Evolutionary conservation across 768 basidiomycete species (phyloP), one percentile per base, ranked within the genome.

Genomic region (Pisolithus albus): DNA sequence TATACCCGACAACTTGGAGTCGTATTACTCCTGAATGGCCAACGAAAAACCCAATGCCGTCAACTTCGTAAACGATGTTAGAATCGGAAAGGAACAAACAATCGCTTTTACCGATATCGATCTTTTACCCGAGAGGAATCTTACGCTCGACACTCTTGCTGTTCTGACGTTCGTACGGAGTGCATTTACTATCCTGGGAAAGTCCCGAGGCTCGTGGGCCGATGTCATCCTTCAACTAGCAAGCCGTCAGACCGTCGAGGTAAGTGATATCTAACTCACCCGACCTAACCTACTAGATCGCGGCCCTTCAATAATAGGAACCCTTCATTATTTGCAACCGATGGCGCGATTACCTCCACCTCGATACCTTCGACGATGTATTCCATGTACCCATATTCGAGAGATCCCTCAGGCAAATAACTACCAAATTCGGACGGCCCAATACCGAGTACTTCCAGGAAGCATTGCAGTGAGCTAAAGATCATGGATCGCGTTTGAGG

Each of bases 161-260:
- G 77, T 78, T 1, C 63, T 85, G 43, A 84, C 85, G 57, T 83
- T 80, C 47, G 75, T 74, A 4, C 71, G 81, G 45, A 56, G 78
- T 10, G 68, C 75, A 19, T 73, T 83, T 21, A 40, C 47, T 13
- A 46, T 46, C 16, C 54, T 51, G 19, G n/a, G 16, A n/a, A 47
- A 28, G 2, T 44, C 45, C 16, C 39, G 56, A 44, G 30, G 18
- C 2, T n/a, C 40, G 43, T 58, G 11, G 43, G n/a, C 55, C 19
- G 50, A 53, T 40, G 43, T 54, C n/a, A 26, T 65, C 8, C 15
- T 30, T 4, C 47, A 15, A 19, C 43, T 66, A 8, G 53, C 39
- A 40, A 51, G 59, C 9, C 54, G 39, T 16, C 44, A 56, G 46
- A 57, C 36, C 6, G 46, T 65, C 32, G 56, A 67, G 50, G 64